Evolutionary conservation across 257 asterid genomes (phyloP), one percentile per base, ranked within the genome.

Genomic region (Parsonsia alboflavescens): DNA sequence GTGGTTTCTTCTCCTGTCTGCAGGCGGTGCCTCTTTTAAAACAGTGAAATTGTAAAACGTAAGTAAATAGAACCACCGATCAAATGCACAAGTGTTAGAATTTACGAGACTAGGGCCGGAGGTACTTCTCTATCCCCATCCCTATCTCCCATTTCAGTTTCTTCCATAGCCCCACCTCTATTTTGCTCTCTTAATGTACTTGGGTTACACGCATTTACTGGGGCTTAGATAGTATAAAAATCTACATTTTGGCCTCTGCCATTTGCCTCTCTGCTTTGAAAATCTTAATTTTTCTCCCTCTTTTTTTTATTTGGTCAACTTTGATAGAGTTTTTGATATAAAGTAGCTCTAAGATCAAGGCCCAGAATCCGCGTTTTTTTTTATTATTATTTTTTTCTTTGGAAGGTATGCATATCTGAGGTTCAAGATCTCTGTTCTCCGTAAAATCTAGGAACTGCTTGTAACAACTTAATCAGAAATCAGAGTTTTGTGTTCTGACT

Each of bases 331-430:
- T 64, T 6, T 72, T 30, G 71, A 56, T 24, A 16, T 62, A 73
- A 61, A 49, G 52, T 26, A 24, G 19, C 68, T 64, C 41, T 49
- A 30, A 54, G 70, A 64, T 76, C 84, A 77, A 49, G 22, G 41
- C 13, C 74, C 54, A 22, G 53, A 44, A 12, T 45, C 30, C n/a
- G n/a, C n/a, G 15, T 13, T 48, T 72, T 48, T 50, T 61, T 53
- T 48, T 49, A n/a, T n/a, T n/a, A n/a, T n/a, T n/a, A n/a, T 17
- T 49, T 49, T 41, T 59, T 21, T 39, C 6, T 5, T 5, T 41
- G 0, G 13, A 44, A 77, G 75, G 77, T 77, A 77, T 65, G 80
- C 58, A 17, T 0, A 33, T 63, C 7, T 62, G 30, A 62, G 24
- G 36, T 2, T 67, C 19, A 44, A 69, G 30, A n/a, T 48, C n/a